Percentiles rank a stretch among this genome's conserved stretches.
Conservation (phyloP, 805 yeast genomes). For the Clavispora carvajalis region DNA sequence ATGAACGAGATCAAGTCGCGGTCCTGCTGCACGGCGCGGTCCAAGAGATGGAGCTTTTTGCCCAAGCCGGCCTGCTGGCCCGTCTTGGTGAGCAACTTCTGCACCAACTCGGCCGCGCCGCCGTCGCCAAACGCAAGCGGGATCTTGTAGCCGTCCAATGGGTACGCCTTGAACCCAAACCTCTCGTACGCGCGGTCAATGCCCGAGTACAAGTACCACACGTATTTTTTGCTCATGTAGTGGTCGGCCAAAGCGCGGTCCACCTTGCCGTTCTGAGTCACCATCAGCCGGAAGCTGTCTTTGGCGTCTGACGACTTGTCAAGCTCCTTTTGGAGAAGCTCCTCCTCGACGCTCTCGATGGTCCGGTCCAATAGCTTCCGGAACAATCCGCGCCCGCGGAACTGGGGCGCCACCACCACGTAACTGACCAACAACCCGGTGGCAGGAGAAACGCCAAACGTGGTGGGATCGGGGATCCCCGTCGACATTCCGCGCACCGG, state of each 20-base stretch:
- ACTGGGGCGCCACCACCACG: constrained; percentile 23
- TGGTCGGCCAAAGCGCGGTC: constrained; percentile 28
- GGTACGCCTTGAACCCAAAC: constrained; percentile 50
- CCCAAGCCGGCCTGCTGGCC: constrained; percentile 15
- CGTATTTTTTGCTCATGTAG: constrained; percentile 30
- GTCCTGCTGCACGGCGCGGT: constrained; percentile 20
- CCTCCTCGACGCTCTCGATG: constrained; percentile 28
- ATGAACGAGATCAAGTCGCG: constrained; percentile 25
- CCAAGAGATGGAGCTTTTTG: constrained; percentile 25
- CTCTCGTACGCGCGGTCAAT: constrained; percentile 61
- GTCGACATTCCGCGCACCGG: constrained; percentile 20
- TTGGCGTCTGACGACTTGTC: constrained; percentile 17
- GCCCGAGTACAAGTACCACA: constrained; percentile 61
- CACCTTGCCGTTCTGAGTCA: constrained; percentile 21
- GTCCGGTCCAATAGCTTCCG: constrained; percentile 20
- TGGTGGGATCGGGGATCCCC: constrained; percentile 25
- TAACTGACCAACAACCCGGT: constrained; percentile 22
- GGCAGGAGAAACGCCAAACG: constrained; percentile 29
- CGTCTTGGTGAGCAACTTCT: constrained; percentile 15
- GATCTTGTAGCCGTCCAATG: constrained; percentile 30
- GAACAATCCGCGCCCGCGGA: constrained; percentile 28
- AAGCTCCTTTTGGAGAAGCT: constrained; percentile 22
- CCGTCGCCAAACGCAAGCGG: constrained; percentile 18
- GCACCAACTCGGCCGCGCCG: constrained; percentile 16
- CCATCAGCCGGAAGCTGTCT: constrained; percentile 31